Conservation (phyloP, 179 eudicot genomes). For the Corrigiola litoralis region DNA sequence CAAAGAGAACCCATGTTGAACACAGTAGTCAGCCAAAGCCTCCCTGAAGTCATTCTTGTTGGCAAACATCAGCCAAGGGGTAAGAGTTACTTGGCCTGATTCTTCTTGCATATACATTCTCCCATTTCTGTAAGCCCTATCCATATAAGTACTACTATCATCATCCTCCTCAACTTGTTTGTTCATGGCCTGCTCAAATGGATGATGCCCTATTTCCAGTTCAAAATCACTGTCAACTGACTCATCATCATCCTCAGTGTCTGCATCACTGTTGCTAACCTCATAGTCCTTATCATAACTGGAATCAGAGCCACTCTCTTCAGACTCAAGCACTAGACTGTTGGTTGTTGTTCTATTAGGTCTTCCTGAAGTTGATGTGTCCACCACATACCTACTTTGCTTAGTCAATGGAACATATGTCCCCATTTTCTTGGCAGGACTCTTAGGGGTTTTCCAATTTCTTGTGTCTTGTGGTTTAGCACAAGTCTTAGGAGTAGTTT, state of each 20-base stretch:
- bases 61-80: neutral
- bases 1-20: neutral
- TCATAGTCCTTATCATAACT: neutral
- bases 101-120: neutral
- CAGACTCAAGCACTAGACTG: neutral
- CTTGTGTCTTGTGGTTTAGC: no score
- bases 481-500: no score
- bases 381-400: no score
- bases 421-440: no score
- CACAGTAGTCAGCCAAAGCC: neutral
- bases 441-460: no score
- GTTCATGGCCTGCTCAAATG: no score
- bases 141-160: no score
- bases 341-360: no score
- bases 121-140: neutral
- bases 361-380: no score
- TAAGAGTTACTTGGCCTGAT: neutral
- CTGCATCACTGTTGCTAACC: neutral
- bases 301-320: neutral
- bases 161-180: no score
- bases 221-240: neutral
- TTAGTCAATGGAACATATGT: no score
- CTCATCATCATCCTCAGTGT: neutral
- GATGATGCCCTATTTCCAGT: no score
- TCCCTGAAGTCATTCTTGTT: neutral